phyloP scores from a whole-genome alignment of 2,329 filamentous ascomycete species.

The Ophiostoma sp. region DNA sequence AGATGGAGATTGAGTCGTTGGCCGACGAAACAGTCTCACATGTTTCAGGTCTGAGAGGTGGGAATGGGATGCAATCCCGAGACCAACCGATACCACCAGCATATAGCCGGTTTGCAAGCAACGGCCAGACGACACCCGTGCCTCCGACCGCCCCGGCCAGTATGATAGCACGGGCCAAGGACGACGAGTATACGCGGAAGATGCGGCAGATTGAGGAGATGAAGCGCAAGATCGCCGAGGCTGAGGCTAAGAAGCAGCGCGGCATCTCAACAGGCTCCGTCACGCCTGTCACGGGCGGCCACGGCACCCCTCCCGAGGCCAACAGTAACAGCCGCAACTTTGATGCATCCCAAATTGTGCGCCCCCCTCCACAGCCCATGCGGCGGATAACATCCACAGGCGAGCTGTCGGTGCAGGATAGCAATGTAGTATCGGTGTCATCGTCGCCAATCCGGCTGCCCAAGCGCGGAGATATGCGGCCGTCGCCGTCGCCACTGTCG shows the following conservation, averaged over 20 bases:
- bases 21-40: constrained; percentile 35
- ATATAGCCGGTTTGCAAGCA: not conserved
- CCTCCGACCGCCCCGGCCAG: constrained; percentile 35
- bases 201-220: constrained; percentile 56
- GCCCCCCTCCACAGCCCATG: constrained; percentile 7
- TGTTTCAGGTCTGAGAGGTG: not conserved
- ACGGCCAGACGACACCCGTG: constrained; percentile 31
- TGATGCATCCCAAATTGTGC: not conserved
- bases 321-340: constrained; percentile 13
- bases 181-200: constrained; percentile 45
- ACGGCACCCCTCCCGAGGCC: constrained; percentile 31
- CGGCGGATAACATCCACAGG: constrained; percentile 20
- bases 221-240: constrained; percentile 53
- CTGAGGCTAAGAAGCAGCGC: constrained; percentile 47
- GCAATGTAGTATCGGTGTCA: not conserved
- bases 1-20: constrained; percentile 61
- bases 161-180: constrained; percentile 33
- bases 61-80: not conserved
- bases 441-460: constrained; percentile 26
- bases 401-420: not conserved
- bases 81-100: not conserved
- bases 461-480: constrained; percentile 27
- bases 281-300: constrained; percentile 29
- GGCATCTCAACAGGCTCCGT: constrained; percentile 32
- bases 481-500: constrained; percentile 1